Evolutionary conservation across 2,329 filamentous ascomycete genomes (phyloP).

Genomic region (Fusarium longipes): DNA sequence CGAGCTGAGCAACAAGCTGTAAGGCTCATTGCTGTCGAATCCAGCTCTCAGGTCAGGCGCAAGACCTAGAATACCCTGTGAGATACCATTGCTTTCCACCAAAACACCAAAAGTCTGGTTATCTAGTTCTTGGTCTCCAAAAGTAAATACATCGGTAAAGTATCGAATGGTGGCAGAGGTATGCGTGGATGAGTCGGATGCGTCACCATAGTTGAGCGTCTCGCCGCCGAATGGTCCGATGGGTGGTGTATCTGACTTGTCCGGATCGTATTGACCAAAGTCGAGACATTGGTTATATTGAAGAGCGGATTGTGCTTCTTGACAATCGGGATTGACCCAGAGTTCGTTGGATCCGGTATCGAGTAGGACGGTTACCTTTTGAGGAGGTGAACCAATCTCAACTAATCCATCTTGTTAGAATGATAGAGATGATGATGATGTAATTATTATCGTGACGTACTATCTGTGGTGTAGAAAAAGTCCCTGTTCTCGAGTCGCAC

Average conservation of each 20-base stretch:
- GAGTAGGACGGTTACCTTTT: constrained; percentile 59
- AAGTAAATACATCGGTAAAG: constrained; percentile 58
- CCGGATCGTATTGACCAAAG: constrained; percentile 59
- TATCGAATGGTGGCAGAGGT: constrained; percentile 58
- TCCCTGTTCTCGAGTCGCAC: constrained; percentile 51
- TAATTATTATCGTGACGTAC: constrained; percentile 48
- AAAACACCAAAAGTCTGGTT: constrained; percentile 65
- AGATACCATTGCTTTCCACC: constrained; percentile 57
- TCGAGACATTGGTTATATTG: constrained; percentile 53
- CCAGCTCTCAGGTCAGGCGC: constrained; percentile 57
- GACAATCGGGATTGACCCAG: constrained; percentile 65
- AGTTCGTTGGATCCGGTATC: constrained; percentile 66
- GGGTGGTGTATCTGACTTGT: constrained; percentile 54
- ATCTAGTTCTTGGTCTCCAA: constrained; percentile 56
- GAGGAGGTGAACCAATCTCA: constrained; percentile 56
- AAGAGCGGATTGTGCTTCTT: constrained; percentile 50
- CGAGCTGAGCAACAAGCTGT: constrained; percentile 65
- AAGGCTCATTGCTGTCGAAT: constrained; percentile 53
- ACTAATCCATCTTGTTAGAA: constrained; percentile 48
- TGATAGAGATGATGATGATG: background rate
- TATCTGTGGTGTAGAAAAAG: constrained; percentile 54
- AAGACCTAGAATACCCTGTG: constrained; percentile 64
- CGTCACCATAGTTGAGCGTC: constrained; percentile 56
- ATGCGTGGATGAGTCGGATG: constrained; percentile 50
- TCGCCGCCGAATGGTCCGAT: constrained; percentile 52